phyloP scores from a whole-genome alignment of 129 eudicot genomes.

The Lonicera japonica region DNA sequence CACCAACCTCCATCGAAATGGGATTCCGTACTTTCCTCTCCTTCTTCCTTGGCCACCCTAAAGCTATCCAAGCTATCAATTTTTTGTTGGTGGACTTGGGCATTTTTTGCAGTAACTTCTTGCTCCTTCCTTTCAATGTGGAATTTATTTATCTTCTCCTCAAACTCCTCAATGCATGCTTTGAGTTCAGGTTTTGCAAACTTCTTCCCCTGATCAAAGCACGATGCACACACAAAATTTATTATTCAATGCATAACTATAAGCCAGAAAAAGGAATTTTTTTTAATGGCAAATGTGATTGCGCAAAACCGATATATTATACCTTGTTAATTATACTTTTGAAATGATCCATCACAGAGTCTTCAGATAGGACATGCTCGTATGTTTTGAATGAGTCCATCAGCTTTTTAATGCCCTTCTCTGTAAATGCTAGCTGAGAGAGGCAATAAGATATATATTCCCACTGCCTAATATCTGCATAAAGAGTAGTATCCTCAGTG shows the following conservation, averaged over 20 bases:
- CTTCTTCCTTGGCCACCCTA: slow-evolving; percentile 18
- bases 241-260: neutral
- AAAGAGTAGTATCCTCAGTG: slow-evolving; percentile 12
- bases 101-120: slow-evolving; percentile 78
- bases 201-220: slow-evolving; percentile 64
- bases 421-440: slow-evolving; percentile 86
- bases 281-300: neutral
- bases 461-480: slow-evolving; percentile 81
- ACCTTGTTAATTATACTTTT: slow-evolving; percentile 84
- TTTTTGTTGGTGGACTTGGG: slow-evolving; percentile 71
- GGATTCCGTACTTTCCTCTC: slow-evolving; percentile 43
- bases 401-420: slow-evolving; percentile 82
- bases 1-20: slow-evolving; percentile 55
- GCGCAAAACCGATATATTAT: neutral
- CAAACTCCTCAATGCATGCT: slow-evolving; percentile 78
- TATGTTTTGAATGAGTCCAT: slow-evolving; percentile 79
- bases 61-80: slow-evolving; percentile 48
- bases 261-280: neutral
- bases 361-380: slow-evolving; percentile 84
- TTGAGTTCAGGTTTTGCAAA: slow-evolving; percentile 91
- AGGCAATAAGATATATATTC: slow-evolving; percentile 92
- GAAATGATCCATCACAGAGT: slow-evolving; percentile 80
- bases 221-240: neutral
- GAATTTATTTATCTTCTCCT: slow-evolving; percentile 64
- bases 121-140: slow-evolving; percentile 88